Base-by-base conservation (phyloP, 2,329 filamentous ascomycete genomes). In the Sphaerostilbella broomeana region DNA sequence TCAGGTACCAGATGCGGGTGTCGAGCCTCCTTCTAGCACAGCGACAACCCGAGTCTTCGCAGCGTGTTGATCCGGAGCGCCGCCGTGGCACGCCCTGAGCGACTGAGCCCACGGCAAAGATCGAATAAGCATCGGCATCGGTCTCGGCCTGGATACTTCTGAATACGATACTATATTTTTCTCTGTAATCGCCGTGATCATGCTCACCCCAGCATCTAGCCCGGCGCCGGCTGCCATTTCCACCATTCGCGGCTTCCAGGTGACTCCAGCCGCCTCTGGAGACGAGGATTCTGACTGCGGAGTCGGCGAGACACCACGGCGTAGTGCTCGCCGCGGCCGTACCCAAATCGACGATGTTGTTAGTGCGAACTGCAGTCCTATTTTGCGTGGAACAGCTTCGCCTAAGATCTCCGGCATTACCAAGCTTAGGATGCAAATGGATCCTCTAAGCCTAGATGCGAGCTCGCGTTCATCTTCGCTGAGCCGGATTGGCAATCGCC, bases 351-450 rank as follows among this genome's bases (percentile, higher is more conserved):
- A 75, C 54, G 74, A 79, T 57, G 68, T 78, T 12, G 70, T 79
- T 49, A 79, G 75, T 57, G 72, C 72, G 40, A 68, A 84, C 59
- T 80, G 77, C 61, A 81, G 77, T 58, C 79, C 79, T 6, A 57
- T 69, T 37, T 58, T 82, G 46, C 72, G 75, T 33, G 64, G 61
- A n/a, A 54, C 61, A 18, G 59, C 67, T 12, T 77, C 75, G 13
- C 73, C 75, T 9, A 70, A 66, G 34, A 54, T 79, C 20, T 81
- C 83, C 44, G 88, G 87, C 33, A 88, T 95, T 52, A 85, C 86
- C 54, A 84, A 82, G 52, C 68, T 95, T 54, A 87, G 87, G 57
- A 71, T 82, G 58, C 83, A 92, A 55, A 72, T 95, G 42, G 88
- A 95, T 45, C 78, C 81, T 3, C 67, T 95, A 38, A 85, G 75